Base-by-base conservation (phyloP, 305 asterid species). In the Fraxinus ornus region DNA sequence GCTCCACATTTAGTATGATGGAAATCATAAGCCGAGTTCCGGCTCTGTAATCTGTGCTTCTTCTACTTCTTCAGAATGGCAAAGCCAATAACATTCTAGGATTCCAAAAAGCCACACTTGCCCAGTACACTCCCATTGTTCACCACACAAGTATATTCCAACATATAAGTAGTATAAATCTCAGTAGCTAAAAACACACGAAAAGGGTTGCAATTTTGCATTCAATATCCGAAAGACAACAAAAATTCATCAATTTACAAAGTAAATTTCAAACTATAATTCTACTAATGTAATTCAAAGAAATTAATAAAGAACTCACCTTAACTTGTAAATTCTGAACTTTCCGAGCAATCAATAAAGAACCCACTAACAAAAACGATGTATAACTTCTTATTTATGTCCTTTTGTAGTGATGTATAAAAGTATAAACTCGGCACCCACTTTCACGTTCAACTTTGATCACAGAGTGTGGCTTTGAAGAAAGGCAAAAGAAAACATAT, bases 401-500 rank as follows among this genome's bases (percentile, higher is more conserved):
- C 36, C 68, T n/a, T 15, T 72, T 49, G 68, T 41, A 73, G 64
- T 26, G 74, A 66, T 24, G 73, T 9, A 64, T 26, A 26, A 76
- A 79, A 76, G 30, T 26, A 80, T 22, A 52, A 79, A 81, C 76
- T 81, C 81, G 39, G 81, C 79, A 70, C 72, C 79, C 76, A 78
- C 81, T 79, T 83, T 71, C 47, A 72, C 83, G 80, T 71, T 76
- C 80, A 82, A 84, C 81, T 81, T 72, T 86, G 92, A 85, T 90
- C 89, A 86, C 77, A 71, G 87, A 85, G 82, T 77, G 87, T 80
- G 76, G 88, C 83, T 84, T 89, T 82, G 78, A 82, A 85, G 70
- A 80, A 81, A 84, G 84, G 85, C 82, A 80, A 83, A 84, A 79
- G 76, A 52, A 77, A 79, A 78, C 80, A 73, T 17, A 75, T 78